Evolutionary conservation across 23 red algal genomes (phyloP), one percentile per base, ranked within the genome.

Genomic region (Chondrus crispus): DNA sequence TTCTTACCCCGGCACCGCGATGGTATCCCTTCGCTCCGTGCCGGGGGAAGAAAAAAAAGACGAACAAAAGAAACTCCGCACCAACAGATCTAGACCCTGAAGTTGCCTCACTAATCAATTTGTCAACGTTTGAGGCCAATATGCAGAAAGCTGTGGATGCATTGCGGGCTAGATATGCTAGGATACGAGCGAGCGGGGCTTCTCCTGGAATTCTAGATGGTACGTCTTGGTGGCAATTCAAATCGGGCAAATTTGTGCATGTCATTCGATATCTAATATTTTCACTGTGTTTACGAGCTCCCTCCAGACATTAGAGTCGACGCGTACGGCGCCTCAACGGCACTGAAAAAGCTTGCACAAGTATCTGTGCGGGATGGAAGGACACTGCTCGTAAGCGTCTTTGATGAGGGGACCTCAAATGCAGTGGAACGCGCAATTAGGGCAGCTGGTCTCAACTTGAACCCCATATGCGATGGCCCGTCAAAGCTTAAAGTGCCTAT

Each of bases 131-230:
- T 44, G 62, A 81, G 38, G 57, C 70, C 3, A 82, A 38, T 43
- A 91, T 98, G 87, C 68, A 85, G 22, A 73, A 88, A 60, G 47
- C 91, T 29, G 44, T 93, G 22, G 80, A 80, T 43, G 62, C 79
- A 1, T 73, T 98, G 26, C 74, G 73, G 12, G 69, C 30, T 29
- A 87, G 87, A 46, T 93, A 92, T 29, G 46, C 85, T 1, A 45
- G 84, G 14, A 77, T 98, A 24, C 96, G 96, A 1, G 84, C 57
- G n/a, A 85, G 77, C 45, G 72, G 83, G 18, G 92, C 96, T 40
- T 73, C 93, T 52, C 91, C 96, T 13, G 91, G 75, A 40, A 80
- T 98, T 22, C 78, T 98, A n/a, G 96, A 98, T 63, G 82, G 90
- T 88, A 94, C 41, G 85, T 50, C 52, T 70, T 19, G 39, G 20